A percentile compares a stretch with the other conserved stretches of the same genome.
Evolutionary conservation across 345 rosid species (phyloP).

Genomic region (Geranium rotundifolium): DNA sequence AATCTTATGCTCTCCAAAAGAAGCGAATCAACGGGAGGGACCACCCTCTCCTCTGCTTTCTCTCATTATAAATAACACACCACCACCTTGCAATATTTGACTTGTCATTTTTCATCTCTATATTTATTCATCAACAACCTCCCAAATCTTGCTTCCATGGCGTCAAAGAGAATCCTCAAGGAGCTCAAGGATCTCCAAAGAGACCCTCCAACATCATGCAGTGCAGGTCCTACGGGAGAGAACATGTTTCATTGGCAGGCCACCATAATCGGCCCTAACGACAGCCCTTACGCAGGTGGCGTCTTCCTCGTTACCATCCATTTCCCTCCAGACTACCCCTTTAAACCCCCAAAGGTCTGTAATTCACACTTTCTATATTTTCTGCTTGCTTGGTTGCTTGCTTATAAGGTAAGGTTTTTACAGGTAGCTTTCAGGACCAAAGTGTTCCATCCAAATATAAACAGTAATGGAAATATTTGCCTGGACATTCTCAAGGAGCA

Average conservation of each 20-base stretch:
- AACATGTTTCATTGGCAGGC: slow-evolving; percentile 62
- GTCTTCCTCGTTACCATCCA: no score
- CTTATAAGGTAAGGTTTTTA: neutral
- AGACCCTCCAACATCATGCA: slow-evolving; percentile 27
- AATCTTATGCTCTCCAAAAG: neutral
- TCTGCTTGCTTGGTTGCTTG: no score
- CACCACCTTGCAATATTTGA: no score
- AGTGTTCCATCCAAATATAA: slow-evolving; percentile 25
- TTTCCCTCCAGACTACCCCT: slow-evolving; percentile 14
- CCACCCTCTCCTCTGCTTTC: neutral
- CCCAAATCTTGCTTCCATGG: slow-evolving; percentile 13
- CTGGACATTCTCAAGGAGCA: slow-evolving; percentile 13
- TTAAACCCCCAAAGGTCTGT: slow-evolving; percentile 49
- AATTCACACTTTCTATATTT: no score
- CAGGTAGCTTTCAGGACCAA: slow-evolving; percentile 25
- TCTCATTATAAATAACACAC: no score
- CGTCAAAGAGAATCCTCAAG: slow-evolving; percentile 13
- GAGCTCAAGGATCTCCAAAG: slow-evolving; percentile 6
- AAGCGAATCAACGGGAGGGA: no score
- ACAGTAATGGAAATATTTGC: slow-evolving; percentile 23
- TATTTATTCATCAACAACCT: no score
- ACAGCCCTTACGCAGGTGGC: slow-evolving; percentile 35
- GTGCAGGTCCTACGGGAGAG: slow-evolving; percentile 42
- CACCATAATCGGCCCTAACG: slow-evolving; percentile 41
- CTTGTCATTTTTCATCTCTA: no score